phyloP scores from a whole-genome alignment of 2,329 filamentous ascomycete species.

The Phyllosticta citrichinensis region DNA sequence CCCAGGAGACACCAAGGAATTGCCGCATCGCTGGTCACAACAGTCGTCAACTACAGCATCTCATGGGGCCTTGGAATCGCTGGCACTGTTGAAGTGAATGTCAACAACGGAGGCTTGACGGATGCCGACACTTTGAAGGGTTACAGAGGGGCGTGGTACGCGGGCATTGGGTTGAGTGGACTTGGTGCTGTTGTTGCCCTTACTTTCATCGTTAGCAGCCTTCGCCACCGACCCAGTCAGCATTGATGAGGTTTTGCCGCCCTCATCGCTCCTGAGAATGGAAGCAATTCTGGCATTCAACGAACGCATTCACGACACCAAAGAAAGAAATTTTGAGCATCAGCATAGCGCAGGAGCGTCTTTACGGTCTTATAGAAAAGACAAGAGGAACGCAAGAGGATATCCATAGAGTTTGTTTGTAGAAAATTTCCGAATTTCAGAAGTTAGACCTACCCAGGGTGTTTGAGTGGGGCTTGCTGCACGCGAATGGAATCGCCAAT shows the following conservation, averaged over 20 bases:
- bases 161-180: conserved; percentile 27
- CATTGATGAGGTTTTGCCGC: background rate
- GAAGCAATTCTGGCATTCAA: background rate
- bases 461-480: background rate
- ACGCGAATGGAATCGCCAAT: background rate
- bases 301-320: background rate
- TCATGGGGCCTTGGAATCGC: conserved; percentile 34
- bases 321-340: background rate
- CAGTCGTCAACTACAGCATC: conserved; percentile 34
- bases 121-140: conserved; percentile 23
- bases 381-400: background rate
- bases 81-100: conserved; percentile 31
- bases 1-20: conserved; percentile 32
- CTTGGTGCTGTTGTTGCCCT: conserved; percentile 19
- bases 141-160: conserved; percentile 30
- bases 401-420: background rate
- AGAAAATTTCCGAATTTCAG: background rate
- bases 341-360: background rate
- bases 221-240: background rate
- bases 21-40: conserved; percentile 30
- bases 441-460: background rate
- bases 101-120: conserved; percentile 22
- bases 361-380: background rate
- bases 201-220: conserved; percentile 18
- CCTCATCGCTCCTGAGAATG: background rate